These are phyloP conservation scores for Ustilago curta DNA, from an alignment of 1,284 basidiomycete genomes.

Conservation along the genomic window DNA sequence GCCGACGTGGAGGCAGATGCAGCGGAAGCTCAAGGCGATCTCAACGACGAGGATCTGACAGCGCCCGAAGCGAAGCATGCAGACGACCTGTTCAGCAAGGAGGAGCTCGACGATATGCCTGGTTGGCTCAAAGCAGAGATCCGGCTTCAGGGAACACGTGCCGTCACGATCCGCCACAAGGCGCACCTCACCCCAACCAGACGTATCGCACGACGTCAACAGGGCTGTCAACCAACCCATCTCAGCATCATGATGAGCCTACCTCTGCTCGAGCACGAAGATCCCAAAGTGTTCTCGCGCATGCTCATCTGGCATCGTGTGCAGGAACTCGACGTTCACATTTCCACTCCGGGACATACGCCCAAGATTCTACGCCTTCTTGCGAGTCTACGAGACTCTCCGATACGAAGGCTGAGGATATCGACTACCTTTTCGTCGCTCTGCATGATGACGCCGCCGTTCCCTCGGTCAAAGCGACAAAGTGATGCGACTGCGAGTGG, in stretches of 20 bases:
- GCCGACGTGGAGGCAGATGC: slow-evolving; percentile 4
- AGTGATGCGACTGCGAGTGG: slow-evolving; percentile 19
- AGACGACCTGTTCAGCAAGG: slow-evolving; percentile 48
- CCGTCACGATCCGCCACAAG: slow-evolving; percentile 56
- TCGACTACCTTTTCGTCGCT: slow-evolving; percentile 59
- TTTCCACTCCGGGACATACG: slow-evolving; percentile 54
- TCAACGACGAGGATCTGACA: neutral
- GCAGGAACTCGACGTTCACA: slow-evolving; percentile 62
- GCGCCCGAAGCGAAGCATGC: slow-evolving; percentile 21
- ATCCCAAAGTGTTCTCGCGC: slow-evolving; percentile 54
- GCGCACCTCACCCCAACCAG: slow-evolving; percentile 57
- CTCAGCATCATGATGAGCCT: slow-evolving; percentile 62
- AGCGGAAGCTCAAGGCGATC: neutral
- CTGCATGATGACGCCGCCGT: slow-evolving; percentile 54
- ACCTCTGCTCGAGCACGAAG: slow-evolving; percentile 64
- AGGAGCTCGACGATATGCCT: slow-evolving; percentile 59
- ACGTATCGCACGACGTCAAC: slow-evolving; percentile 28
- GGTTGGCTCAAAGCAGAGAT: slow-evolving; percentile 66
- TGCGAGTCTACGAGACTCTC: slow-evolving; percentile 47
- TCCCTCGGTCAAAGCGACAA: slow-evolving; percentile 35
- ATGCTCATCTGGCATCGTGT: slow-evolving; percentile 63
- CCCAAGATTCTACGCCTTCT: slow-evolving; percentile 53
- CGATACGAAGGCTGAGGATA: slow-evolving; percentile 57
- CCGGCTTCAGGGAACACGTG: slow-evolving; percentile 34
- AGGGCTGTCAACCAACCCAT: slow-evolving; percentile 57